Evolutionary conservation across 169 alveolate species (phyloP), one percentile per base, ranked within the genome.

Genomic region (Cryptosporidium canis): DNA sequence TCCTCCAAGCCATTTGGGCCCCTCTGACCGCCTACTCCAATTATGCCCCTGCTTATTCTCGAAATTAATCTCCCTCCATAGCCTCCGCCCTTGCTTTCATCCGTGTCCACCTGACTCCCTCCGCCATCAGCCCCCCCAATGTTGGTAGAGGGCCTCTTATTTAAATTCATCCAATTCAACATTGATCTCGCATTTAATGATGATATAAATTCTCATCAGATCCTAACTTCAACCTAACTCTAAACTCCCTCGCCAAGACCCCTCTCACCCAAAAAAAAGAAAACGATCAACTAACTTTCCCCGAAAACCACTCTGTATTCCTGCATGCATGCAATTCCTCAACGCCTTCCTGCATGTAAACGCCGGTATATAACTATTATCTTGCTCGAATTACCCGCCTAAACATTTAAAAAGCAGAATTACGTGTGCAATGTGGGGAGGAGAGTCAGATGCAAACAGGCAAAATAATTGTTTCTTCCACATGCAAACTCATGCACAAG

Each of bases 121-220:
- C 24, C 47, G 45, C 35, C 12, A 8, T 18, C 31, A 7, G 4
- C 47, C 24, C 27, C 35, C n/a, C 14, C 35, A 8, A 55, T 21
- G 16, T 55, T 48, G 4, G n/a, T 12, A 51, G 47, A 12, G 6
- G 14, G 14, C 4, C 21, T 70, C 24, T 55, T 41, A 16, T 70
- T 43, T 4, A 47, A 35, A 48, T 47, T 11, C 21, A 70, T n/a
- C 84, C 84, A 70, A 44, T 35, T 70, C 41, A 70, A 70, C 84
- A 70, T 70, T 51, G 47, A 51, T 41, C 21, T 44, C 39, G 18
- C 58, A n/a, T 21, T 67, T 8, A 41, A 18, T 31, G 27, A 24
- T 51, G 24, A 51, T 21, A 2, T 18, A 1, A 24, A 18, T 51
- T 51, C 63, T 8, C 35, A 6, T 51, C 63, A 21, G 4, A 3